Evolutionary conservation across 148 eudicot species (phyloP).

Genomic region (Pouteria glomerata): DNA sequence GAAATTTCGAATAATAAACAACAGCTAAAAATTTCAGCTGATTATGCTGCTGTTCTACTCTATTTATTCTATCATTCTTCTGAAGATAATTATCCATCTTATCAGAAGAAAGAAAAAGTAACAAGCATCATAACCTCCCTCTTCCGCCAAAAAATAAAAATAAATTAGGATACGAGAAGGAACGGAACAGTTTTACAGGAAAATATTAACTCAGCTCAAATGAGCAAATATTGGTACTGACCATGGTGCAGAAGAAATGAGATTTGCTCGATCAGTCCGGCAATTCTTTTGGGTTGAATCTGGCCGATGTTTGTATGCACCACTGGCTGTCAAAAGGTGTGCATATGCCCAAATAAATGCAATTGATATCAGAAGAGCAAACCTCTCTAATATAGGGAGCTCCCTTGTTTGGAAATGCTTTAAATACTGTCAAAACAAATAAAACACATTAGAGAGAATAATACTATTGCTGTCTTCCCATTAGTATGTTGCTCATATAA

Average conservation of each 20-base stretch:
- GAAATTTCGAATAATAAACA: not conserved
- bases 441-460: conserved; percentile 3
- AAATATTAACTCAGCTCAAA: not conserved
- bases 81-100: too few species aligned
- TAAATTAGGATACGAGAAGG: too few species aligned
- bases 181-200: too few species aligned
- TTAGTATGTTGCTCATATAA: not conserved
- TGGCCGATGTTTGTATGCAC: conserved; percentile 88
- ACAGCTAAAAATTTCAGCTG: not conserved
- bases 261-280: conserved; percentile 83
- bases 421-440: conserved; percentile 56
- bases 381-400: conserved; percentile 80
- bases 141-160: too few species aligned
- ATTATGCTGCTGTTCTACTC: too few species aligned
- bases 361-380: conserved; percentile 72
- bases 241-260: conserved; percentile 95
- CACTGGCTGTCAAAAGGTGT: conserved; percentile 90
- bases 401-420: conserved; percentile 77
- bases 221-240: conserved; percentile 25
- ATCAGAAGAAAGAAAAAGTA: too few species aligned
- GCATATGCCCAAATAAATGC: conserved; percentile 94
- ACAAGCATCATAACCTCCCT: too few species aligned
- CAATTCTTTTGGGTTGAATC: conserved; percentile 69
- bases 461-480: not conserved
- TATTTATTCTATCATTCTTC: too few species aligned